Evolutionary conservation across 305 asterid species (phyloP).

Genomic region (Ilex paraguariensis): DNA sequence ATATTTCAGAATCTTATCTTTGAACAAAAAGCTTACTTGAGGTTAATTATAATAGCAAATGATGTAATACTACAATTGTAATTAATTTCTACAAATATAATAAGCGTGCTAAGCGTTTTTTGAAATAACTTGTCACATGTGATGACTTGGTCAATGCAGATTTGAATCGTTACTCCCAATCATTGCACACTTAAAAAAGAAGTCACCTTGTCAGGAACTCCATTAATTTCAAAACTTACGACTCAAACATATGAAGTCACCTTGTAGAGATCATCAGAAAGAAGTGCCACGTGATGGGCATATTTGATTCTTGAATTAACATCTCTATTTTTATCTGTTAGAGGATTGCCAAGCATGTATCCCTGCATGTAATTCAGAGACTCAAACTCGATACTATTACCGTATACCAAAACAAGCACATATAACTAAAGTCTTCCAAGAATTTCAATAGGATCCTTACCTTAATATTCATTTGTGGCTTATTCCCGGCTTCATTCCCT

Average conservation of each 20-base stretch:
- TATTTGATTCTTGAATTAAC: slow-evolving; percentile 18
- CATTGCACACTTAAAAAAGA: too few species aligned
- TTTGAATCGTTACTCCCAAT: too few species aligned
- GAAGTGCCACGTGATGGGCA: slow-evolving; percentile 37
- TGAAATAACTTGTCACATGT: too few species aligned
- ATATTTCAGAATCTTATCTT: not conserved
- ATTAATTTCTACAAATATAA: not conserved
- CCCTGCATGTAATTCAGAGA: slow-evolving; percentile 23
- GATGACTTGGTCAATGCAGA: too few species aligned
- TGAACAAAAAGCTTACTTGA: too few species aligned
- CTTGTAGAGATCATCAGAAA: slow-evolving; percentile 23
- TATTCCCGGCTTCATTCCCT: slow-evolving; percentile 13
- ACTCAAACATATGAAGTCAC: not conserved
- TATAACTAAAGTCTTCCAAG: not conserved
- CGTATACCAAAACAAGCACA: not conserved
- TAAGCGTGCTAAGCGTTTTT: not conserved
- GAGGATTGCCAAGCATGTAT: slow-evolving; percentile 36
- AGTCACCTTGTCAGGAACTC: not conserved
- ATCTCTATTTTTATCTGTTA: slow-evolving; percentile 6
- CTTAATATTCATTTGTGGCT: slow-evolving; percentile 11
- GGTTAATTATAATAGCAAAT: too few species aligned
- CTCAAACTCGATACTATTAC: too few species aligned
- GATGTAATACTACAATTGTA: not conserved
- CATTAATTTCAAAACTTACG: not conserved
- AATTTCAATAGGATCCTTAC: slow-evolving; percentile 4